Evolutionary conservation across 2,329 filamentous ascomycete species (phyloP).

Genomic region (Nannizziopsis barbatae): DNA sequence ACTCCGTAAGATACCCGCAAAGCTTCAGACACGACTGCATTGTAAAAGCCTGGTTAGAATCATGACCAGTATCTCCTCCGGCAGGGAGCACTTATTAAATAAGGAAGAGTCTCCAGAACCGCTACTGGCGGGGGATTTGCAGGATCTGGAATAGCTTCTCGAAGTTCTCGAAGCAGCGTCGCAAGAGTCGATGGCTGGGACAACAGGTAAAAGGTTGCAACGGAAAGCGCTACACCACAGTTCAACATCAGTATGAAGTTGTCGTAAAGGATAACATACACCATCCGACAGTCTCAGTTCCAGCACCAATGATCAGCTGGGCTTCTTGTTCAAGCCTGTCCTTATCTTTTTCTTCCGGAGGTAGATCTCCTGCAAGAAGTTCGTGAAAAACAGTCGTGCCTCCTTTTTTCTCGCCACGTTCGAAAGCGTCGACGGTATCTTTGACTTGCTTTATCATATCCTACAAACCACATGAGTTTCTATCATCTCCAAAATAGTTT

Average conservation of each 20-base stretch:
- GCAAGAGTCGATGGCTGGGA: neutral
- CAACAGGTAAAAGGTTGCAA: conserved; percentile 5
- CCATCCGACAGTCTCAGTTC: conserved; percentile 26
- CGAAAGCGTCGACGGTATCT: neutral
- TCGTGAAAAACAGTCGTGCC: conserved; percentile 24
- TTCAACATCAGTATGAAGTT: neutral
- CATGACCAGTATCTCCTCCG: neutral
- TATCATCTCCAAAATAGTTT: neutral
- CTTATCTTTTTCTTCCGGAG: conserved; percentile 28
- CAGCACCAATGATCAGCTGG: conserved; percentile 23
- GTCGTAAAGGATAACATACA: neutral
- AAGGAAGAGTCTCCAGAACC: conserved; percentile 9
- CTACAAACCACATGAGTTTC: conserved; percentile 4
- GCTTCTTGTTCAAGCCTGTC: conserved; percentile 26
- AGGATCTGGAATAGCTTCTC: conserved; percentile 5
- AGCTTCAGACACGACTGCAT: conserved; percentile 9
- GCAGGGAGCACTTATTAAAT: conserved; percentile 6
- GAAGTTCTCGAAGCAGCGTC: conserved; percentile 8
- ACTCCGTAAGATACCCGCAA: conserved; percentile 11
- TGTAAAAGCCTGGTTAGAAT: conserved; percentile 4
- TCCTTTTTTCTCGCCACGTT: neutral
- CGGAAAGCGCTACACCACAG: neutral
- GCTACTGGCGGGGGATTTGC: conserved; percentile 4
- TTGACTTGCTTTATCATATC: neutral
- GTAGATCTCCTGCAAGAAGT: conserved; percentile 25